Evolutionary conservation across 768 basidiomycete species (phyloP), one percentile per base, ranked within the genome.

Genomic region (Hypsizygus marmoreus): DNA sequence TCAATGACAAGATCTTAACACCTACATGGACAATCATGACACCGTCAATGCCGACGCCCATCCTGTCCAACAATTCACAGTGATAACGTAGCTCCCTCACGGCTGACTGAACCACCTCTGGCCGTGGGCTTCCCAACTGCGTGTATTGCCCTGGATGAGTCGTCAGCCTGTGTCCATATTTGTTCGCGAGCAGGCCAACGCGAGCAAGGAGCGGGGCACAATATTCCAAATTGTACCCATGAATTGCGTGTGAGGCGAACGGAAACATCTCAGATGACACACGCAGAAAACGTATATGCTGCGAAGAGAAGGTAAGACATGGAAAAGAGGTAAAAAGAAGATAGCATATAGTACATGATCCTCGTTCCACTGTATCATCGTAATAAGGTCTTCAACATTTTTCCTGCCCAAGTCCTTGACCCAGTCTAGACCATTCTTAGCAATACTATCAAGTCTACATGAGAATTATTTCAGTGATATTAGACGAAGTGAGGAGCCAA

Each of bases 231-330:
- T 82, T 77, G 63, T 97, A 97, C 0, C 92, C 92, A 57, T 92
- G 80, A 14, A 73, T 74, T 13, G 68, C 73, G 54, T 97, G 95
- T 1, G 88, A 88, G 0, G 93, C 92, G 56, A 87, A 97, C 1
- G 94, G 93, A 65, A 97, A 95, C 80, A 97, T 85, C 53, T 93
- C 90, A 6, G 91, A 92, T 0, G 91, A 94, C 53, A 95, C 62
- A 34, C 93, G 80, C 69, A 95, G 80, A 66, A 94, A 95, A n/a
- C 78, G 80, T 43, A 95, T 93, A 36, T 82, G 74, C 78, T 81
- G 49, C 8, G 36, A 35, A 14, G 13, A 12, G 11, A 40, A n/a
- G n/a, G 16, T 45, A 17, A 36, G 23, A n/a, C 3, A 32, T 26
- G 42, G 33, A 32, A 23, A n/a, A 37, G 12, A 24, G 20, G 17